These are phyloP conservation scores for Furcasterigmium furcatum DNA, from an alignment of 2,329 filamentous ascomycete species.

Conservation along the genomic window DNA sequence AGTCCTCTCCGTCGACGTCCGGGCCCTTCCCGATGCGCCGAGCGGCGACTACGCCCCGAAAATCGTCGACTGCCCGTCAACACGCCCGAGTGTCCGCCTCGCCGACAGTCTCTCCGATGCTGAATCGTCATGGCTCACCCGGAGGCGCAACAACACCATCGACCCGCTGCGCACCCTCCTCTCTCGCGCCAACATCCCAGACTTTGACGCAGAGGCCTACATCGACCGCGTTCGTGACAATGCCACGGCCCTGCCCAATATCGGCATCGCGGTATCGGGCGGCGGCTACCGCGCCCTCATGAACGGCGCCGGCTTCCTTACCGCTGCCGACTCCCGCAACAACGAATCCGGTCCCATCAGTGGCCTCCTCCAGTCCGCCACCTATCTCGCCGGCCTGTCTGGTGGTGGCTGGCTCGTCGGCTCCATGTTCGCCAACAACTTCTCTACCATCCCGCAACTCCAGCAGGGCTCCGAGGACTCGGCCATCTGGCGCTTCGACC, in stretches of 20 bases:
- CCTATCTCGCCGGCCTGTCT: slow-evolving; percentile 77
- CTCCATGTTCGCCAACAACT: slow-evolving; percentile 83
- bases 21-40: slow-evolving; percentile 32
- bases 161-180: slow-evolving; percentile 74
- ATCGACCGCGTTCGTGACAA: slow-evolving; percentile 65
- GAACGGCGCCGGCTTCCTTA: slow-evolving; percentile 74
- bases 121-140: slow-evolving; percentile 72
- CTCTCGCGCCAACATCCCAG: slow-evolving; percentile 66
- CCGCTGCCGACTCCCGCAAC: slow-evolving; percentile 76
- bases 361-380: slow-evolving; percentile 76
- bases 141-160: slow-evolving; percentile 69
- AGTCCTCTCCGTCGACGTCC: slow-evolving; percentile 10
- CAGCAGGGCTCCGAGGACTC: slow-evolving; percentile 34
- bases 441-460: slow-evolving; percentile 62
- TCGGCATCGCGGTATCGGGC: slow-evolving; percentile 72
- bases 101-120: slow-evolving; percentile 61
- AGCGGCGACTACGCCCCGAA: slow-evolving; percentile 69
- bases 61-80: slow-evolving; percentile 63
- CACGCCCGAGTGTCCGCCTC: slow-evolving; percentile 64
- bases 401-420: slow-evolving; percentile 84
- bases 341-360: slow-evolving; percentile 67
- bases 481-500: slow-evolving; percentile 35
- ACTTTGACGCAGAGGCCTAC: slow-evolving; percentile 73
- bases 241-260: slow-evolving; percentile 49
- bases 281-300: slow-evolving; percentile 77